Percentiles rank a stretch among this genome's conserved stretches.
These are phyloP conservation scores for Luffa acutangula DNA, from an alignment of 306 rosid genomes.

Conservation along the genomic window DNA sequence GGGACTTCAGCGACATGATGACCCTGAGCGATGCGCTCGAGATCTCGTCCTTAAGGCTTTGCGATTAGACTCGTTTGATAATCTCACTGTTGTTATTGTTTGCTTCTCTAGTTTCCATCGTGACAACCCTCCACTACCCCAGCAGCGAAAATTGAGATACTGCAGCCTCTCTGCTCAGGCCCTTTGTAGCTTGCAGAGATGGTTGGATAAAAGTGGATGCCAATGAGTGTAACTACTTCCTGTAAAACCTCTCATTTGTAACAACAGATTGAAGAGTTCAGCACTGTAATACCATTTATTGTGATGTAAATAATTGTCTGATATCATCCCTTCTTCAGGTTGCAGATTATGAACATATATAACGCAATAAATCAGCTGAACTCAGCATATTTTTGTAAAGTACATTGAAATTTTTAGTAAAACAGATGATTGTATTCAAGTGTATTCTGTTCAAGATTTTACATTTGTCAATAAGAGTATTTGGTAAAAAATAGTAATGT, in stretches of 20 bases:
- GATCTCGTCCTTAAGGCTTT: slow-evolving; percentile 83
- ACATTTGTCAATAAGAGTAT: neutral
- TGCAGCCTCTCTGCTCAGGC: slow-evolving; percentile 90
- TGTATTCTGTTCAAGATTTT: neutral
- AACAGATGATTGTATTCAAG: neutral
- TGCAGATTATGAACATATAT: slow-evolving; percentile 1
- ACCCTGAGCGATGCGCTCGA: slow-evolving; percentile 70
- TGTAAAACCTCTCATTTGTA: slow-evolving; percentile 1
- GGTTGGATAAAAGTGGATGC: slow-evolving; percentile 43
- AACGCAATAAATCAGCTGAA: neutral
- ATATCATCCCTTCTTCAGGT: neutral
- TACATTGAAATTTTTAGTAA: neutral
- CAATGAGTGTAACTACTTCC: slow-evolving; percentile 3
- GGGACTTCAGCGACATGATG: slow-evolving; percentile 65
- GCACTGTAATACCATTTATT: neutral
- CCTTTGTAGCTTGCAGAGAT: slow-evolving; percentile 70
- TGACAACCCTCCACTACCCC: slow-evolving; percentile 38
- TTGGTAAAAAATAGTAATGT: neutral
- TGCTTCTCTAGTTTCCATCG: slow-evolving; percentile 53
- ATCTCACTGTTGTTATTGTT: slow-evolving; percentile 70
- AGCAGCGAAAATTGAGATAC: slow-evolving; percentile 49
- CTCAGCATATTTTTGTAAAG: neutral
- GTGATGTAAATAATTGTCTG: slow-evolving; percentile 7
- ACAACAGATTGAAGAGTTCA: neutral
- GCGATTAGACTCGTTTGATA: slow-evolving; percentile 66